Evolutionary conservation across 2,329 filamentous ascomycete species (phyloP), one percentile per base, ranked within the genome.

Genomic region (Aspergillus eucalypticola): DNA sequence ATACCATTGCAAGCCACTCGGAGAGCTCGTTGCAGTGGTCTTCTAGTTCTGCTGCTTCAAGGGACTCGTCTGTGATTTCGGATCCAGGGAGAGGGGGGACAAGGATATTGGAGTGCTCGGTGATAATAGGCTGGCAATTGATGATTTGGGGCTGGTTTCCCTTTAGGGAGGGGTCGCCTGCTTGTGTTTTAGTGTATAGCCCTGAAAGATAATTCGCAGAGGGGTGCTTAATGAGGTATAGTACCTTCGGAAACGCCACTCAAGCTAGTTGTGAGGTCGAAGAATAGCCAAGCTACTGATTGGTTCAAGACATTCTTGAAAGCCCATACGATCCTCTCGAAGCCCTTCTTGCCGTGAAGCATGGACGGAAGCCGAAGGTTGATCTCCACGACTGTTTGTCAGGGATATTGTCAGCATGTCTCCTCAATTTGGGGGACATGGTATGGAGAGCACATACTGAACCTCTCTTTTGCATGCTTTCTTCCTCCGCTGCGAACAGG

Each of bases 271-370:
- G 66, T 65, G 19, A 88, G 73, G 67, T 92, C 89, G 69, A 83
- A 88, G 68, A 95, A 93, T 0, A 98, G 78, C 92, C 94, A 97
- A 1, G 85, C 85, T 21, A 88, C 69, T 1, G 88, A 86, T 48
- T 82, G 77, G 52, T 83, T 85, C 21, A 97, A 80, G 21, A 91
- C 91, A 64, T 92, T 91, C 67, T 89, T 88, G 73, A 88, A 92
- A 13, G 92, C 91, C 81, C 90, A 90, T 6, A 88, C 74, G 13
- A 96, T 79, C 49, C 91, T 83, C 63, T 93, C 88, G 69, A 96
- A 96, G 0, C 88, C 89, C 64, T 90, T 92, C 73, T 92, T 95
- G 3, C 92, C 92, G 56, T 88, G 88, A 7, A 91, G 74, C 91
- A 96, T 96, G 0, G 88, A 88, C 0, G 88, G 84, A 5, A 83